Evolutionary conservation across 1,139 yeast species (phyloP).

Genomic region (Lodderomyces margitis): DNA sequence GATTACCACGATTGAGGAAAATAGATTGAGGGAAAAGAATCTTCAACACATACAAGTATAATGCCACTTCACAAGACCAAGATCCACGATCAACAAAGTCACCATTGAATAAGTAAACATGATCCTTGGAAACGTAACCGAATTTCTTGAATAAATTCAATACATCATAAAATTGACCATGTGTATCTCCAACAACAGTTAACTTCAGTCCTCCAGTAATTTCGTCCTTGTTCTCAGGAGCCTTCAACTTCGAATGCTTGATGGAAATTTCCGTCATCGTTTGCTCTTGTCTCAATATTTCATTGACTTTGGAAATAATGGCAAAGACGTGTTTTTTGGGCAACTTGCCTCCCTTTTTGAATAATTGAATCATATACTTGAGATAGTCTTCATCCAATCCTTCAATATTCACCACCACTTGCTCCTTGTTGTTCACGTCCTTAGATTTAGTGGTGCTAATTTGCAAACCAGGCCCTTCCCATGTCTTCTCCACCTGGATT

Average conservation of each 20-base stretch:
- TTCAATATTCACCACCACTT: slow-evolving; percentile 25
- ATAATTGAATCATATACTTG: slow-evolving; percentile 60
- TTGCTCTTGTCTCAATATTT: slow-evolving; percentile 62
- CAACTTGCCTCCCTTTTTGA: slow-evolving; percentile 69
- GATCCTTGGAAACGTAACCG: slow-evolving; percentile 68
- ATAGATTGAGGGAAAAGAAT: slow-evolving; percentile 71
- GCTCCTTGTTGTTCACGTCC: slow-evolving; percentile 15
- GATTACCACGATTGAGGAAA: slow-evolving; percentile 90
- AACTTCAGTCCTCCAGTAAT: slow-evolving; percentile 40
- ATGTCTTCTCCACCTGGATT: slow-evolving; percentile 53
- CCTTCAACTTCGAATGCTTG: slow-evolving; percentile 27
- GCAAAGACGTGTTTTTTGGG: slow-evolving; percentile 86
- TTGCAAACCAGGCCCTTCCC: slow-evolving; percentile 63
- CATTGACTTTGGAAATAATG: slow-evolving; percentile 70
- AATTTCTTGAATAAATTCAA: slow-evolving; percentile 71
- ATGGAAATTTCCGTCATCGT: slow-evolving; percentile 72
- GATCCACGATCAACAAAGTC: slow-evolving; percentile 98
- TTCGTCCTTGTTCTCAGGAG: slow-evolving; percentile 16
- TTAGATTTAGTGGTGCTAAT: slow-evolving; percentile 27
- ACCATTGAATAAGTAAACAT: slow-evolving; percentile 86
- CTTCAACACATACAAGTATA: slow-evolving; percentile 76
- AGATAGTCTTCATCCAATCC: slow-evolving; percentile 54
- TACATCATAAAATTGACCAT: slow-evolving; percentile 92
- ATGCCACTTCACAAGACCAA: slow-evolving; percentile 96
- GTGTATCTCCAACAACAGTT: slow-evolving; percentile 96